These are phyloP conservation scores for Trichoderma semiorbis DNA, from an alignment of 2,329 filamentous ascomycete species.

Conservation along the genomic window DNA sequence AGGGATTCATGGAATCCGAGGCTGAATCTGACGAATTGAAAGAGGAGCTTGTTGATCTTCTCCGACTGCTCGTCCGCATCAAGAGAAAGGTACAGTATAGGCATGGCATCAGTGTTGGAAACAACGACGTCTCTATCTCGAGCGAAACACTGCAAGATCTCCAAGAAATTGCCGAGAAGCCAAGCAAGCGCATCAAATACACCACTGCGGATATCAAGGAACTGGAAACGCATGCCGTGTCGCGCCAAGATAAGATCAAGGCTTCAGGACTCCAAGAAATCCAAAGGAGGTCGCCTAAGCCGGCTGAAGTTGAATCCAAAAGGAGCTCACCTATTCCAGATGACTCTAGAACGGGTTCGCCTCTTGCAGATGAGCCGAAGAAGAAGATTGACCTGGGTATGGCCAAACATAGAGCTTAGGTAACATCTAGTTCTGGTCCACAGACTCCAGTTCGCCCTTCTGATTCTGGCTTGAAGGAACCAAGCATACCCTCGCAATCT, in stretches of 20 bases:
- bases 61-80: slow-evolving; percentile 25
- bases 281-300: not conserved
- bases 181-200: slow-evolving; percentile 20
- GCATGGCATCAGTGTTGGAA: not conserved
- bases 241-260: slow-evolving; percentile 1
- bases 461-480: not conserved
- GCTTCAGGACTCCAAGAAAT: slow-evolving; percentile 6
- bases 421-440: not conserved
- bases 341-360: not conserved
- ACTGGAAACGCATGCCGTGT: slow-evolving; percentile 5
- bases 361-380: not conserved
- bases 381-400: not conserved
- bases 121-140: not conserved
- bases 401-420: slow-evolving; percentile 1
- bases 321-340: not conserved
- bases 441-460: not conserved
- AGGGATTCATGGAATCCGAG: slow-evolving; percentile 26
- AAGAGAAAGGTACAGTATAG: slow-evolving; percentile 23
- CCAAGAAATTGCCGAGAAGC: not conserved
- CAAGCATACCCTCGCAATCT: not conserved
- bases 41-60: slow-evolving; percentile 21
- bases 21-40: slow-evolving; percentile 25
- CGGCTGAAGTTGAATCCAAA: not conserved
- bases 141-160: slow-evolving; percentile 13
- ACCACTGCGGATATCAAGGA: slow-evolving; percentile 15